Evolutionary conservation across 208 protist genomes (phyloP), one percentile per base, ranked within the genome.

Genomic region (Entamoeba invadens): DNA sequence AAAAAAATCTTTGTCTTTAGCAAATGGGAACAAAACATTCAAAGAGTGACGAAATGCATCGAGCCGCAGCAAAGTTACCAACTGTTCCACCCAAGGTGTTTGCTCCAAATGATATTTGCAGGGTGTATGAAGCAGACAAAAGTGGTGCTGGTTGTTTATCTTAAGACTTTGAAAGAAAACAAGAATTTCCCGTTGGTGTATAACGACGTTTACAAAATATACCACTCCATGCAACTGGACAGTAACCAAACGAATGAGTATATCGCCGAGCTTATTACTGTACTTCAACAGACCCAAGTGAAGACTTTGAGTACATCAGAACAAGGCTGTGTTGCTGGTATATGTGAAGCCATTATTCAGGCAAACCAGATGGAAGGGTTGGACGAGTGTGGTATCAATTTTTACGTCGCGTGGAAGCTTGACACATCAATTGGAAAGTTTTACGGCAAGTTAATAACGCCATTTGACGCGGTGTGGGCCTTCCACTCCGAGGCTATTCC

Each of bases 11-110:
- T 87, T 87, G 14, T 87, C 38, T 87, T 35, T n/a, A 87, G 57
- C 25, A 87, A 87, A 87, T 87, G 57, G 57, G 57, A 87, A n/a
- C 57, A 87, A 87, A 87, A 87, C 25, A 87, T 87, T 87, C 57
- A 87, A 87, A 87, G 57, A 87, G 38, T 87, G 31, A 38, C 25
- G 12, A 14, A n/a, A 87, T 87, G 57, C 25, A 87, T 87, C 25
- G 57, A 87, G 25, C 57, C 57, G 8, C 57, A 87, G 38, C 57
- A 87, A 87, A 87, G 57, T 87, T 87, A 87, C 38, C 25, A 21
- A 87, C 38, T 87, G 25, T 87, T 42, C 25, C 57, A 87, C 38
- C 57, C 57, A 87, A 87, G 57, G 38, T 87, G 57, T 87, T n/a
- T 87, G 12, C 38, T 87, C 31, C 57, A 87, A 87, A 12, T 87